Percentiles rank a stretch among this genome's conserved stretches.
Evolutionary conservation across 495 filamentous ascomycete genomes (phyloP).

Genomic region (Polyplosphaeria fusca): DNA sequence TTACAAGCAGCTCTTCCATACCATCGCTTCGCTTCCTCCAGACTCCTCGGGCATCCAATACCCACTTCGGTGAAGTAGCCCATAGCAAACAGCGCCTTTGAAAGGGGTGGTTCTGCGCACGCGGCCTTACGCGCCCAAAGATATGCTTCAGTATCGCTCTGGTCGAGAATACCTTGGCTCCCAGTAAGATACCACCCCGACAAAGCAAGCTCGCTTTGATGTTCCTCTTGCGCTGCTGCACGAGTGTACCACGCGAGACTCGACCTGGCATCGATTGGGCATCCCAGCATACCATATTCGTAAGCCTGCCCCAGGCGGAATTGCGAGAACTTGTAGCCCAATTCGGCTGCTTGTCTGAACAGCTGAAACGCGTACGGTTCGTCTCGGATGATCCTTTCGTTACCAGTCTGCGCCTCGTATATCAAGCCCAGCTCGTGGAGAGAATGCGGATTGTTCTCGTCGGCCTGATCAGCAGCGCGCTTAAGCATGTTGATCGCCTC

Average conservation of each 20-base stretch:
- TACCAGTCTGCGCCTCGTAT: conserved; percentile 65
- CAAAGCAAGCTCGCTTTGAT: conserved; percentile 87
- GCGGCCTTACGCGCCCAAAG: conserved; percentile 96
- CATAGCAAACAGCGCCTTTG: conserved; percentile 96
- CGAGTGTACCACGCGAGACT: conserved; percentile 91
- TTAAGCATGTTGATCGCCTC: conserved; percentile 91
- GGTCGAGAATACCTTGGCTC: conserved; percentile 77
- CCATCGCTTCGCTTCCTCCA: conserved; percentile 97
- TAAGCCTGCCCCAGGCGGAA: conserved; percentile 83
- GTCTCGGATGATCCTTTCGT: conserved; percentile 73
- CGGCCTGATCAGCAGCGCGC: conserved; percentile 83
- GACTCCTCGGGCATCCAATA: conserved; percentile 77
- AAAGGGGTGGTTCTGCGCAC: conserved; percentile 62
- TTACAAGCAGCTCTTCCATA: conserved; percentile 96
- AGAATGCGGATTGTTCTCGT: conserved; percentile 88
- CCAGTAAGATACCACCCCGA: conserved; percentile 97
- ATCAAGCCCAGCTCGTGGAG: conserved; percentile 87
- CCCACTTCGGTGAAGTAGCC: conserved; percentile 96
- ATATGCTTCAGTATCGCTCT: conserved; percentile 94
- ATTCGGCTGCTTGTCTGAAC: conserved; percentile 81
- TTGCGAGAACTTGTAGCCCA: conserved; percentile 94
- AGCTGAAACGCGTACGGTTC: conserved; percentile 72
- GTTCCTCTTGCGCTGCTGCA: conserved; percentile 90
- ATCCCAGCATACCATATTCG: conserved; percentile 84
- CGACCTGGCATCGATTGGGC: conserved; percentile 72